Conservation (phyloP, 345 rosid species). For the Eucalyptus cloeziana region DNA sequence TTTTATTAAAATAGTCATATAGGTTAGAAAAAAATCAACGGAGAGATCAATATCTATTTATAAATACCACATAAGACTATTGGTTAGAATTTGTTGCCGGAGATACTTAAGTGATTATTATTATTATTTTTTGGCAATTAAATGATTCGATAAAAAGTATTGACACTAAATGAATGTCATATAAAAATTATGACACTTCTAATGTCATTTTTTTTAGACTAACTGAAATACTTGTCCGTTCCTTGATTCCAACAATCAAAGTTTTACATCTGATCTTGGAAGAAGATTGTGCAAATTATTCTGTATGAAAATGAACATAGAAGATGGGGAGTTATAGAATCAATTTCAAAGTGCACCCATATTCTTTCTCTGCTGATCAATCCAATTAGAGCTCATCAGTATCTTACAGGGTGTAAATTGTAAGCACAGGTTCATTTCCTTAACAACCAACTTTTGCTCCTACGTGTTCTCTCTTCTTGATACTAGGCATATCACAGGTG, state of each 20-base stretch:
- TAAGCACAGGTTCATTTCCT: neutral
- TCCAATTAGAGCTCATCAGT: neutral
- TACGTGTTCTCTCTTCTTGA: neutral
- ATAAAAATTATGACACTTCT: too few relatives aligned
- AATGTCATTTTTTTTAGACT: neutral
- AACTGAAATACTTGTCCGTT: neutral
- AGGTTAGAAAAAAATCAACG: too few relatives aligned
- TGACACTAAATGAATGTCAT: too few relatives aligned
- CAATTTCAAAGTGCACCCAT: too few relatives aligned
- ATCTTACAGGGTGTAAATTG: neutral
- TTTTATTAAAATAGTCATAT: neutral
- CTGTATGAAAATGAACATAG: neutral
- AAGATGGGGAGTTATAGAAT: neutral
- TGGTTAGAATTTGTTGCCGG: rapidly evolving
- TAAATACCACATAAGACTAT: neutral
- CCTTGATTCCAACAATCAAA: neutral
- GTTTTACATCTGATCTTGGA: neutral
- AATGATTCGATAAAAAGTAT: too few relatives aligned
- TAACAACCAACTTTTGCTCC: neutral
- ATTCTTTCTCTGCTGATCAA: neutral
- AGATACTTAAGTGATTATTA: too few relatives aligned
- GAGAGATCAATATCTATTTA: too few relatives aligned
- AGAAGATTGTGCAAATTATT: neutral
- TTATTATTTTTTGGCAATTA: too few relatives aligned
- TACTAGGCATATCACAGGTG: neutral